Conservation (phyloP, 2,329 filamentous ascomycete species). For the Elsinoe perseae region DNA sequence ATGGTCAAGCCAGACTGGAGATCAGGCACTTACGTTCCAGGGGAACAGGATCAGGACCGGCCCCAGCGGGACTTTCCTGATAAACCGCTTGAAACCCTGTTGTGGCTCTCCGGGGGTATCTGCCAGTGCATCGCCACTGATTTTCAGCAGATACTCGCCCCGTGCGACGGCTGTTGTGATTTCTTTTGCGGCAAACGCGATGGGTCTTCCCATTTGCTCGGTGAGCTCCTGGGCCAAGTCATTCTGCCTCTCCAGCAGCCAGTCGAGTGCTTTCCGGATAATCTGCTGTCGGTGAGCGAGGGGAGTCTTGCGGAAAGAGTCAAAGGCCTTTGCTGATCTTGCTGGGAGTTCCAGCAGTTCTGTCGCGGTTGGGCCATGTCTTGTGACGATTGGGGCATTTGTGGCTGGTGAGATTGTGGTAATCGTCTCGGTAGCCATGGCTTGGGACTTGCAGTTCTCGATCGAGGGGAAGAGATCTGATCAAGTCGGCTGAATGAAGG, state of each 20-base stretch:
- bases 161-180: constrained; percentile 77
- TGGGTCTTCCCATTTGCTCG: constrained; percentile 90
- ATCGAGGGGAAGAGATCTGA: background rate
- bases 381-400: constrained; percentile 72
- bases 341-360: constrained; percentile 67
- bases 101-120: constrained; percentile 78
- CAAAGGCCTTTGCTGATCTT: constrained; percentile 65
- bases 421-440: constrained; percentile 48
- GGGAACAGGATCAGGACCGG: constrained; percentile 85
- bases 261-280: constrained; percentile 67
- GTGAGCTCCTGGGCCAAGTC: constrained; percentile 78
- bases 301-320: constrained; percentile 65
- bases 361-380: constrained; percentile 61
- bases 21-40: constrained; percentile 69
- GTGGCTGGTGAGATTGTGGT: constrained; percentile 85
- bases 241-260: constrained; percentile 65
- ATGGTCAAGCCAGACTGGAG: background rate
- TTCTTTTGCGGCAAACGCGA: constrained; percentile 77
- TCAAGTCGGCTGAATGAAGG: background rate
- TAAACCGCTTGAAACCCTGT: constrained; percentile 81
- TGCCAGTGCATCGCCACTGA: constrained; percentile 68
- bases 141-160: constrained; percentile 76
- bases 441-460: constrained; percentile 16
- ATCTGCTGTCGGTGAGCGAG: constrained; percentile 71
- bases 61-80: constrained; percentile 80